Evolutionary conservation across 2,329 filamentous ascomycete genomes (phyloP).

Genomic region (Aureobasidium sp.): DNA sequence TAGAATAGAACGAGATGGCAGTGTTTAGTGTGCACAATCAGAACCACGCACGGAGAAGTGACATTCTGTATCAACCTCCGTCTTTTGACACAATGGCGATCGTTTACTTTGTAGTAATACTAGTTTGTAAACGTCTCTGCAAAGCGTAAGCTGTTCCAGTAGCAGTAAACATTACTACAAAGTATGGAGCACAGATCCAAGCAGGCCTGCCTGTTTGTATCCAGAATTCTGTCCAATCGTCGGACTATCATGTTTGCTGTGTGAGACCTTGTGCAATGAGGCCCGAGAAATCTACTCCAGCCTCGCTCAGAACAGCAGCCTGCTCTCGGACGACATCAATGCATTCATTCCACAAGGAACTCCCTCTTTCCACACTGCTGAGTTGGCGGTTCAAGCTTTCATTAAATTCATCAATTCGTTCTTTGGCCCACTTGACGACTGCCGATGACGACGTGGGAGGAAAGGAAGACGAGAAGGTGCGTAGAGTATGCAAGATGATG

Average conservation of each 20-base stretch:
- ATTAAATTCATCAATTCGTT: conserved; percentile 88
- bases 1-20: background rate
- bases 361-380: conserved; percentile 73
- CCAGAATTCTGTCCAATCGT: background rate
- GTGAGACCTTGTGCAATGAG: conserved; percentile 58
- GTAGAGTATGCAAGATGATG: conserved; percentile 84
- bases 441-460: conserved; percentile 84
- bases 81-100: background rate
- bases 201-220: background rate
- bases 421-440: conserved; percentile 97
- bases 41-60: background rate
- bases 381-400: conserved; percentile 73
- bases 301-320: conserved; percentile 70
- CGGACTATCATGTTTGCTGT: background rate
- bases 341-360: conserved; percentile 72
- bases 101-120: background rate
- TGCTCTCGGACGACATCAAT: conserved; percentile 76
- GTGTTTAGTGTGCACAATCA: too few relatives aligned
- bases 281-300: conserved; percentile 83
- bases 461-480: conserved; percentile 42
- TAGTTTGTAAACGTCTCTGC: background rate
- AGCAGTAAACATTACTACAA: background rate
- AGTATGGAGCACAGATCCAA: background rate
- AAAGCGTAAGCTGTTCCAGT: background rate
- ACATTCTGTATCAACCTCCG: background rate